Evolutionary conservation across 1,284 basidiomycete species (phyloP), one percentile per base, ranked within the genome.

Genomic region (Apiotrichum gamsii): DNA sequence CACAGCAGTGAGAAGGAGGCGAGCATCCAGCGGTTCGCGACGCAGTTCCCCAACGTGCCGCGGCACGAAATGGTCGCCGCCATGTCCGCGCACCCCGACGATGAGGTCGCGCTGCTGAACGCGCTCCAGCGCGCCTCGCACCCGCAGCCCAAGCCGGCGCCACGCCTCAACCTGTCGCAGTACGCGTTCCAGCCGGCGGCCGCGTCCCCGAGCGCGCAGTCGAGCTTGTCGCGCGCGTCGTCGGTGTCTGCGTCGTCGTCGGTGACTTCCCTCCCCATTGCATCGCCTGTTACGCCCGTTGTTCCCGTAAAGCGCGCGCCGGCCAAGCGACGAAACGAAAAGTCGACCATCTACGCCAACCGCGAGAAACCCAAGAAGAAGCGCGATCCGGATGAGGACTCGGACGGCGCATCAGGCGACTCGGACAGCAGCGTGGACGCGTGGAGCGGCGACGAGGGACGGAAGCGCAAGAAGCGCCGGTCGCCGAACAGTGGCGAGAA

Each of bases 321-420:
- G 25, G 8, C 25, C 25, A 28, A 28, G 18, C 55, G 54, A 45
- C 60, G 60, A 52, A 67, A 68, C 38, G 64, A 60, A 37, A 67
- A 61, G 41, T 72, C 69, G 13, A 61, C 70, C 15, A 74, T 75
- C 43, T 75, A 75, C 52, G 65, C 64, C 2, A 70, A 74, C 39
- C 61, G 70, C 38, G 54, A 28, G 25, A 28, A 28, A 28, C 46
- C 47, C 39, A 49, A 52, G 20, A 39, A 36, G 14, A 51, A 56
- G 39, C 50, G 59, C 23, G 79, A 82, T 47, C 85, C 84, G 1
- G 85, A 87, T 42, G 82, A 61, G 34, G 56, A 58, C 39, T 54
- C 57, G 32, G 54, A 51, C 14, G 64, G 52, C 18, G 60, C 51
- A n/a, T 54, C 58, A 24, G 45, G 29, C 6, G 74, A 67, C 5